Evolutionary conservation across 2,329 filamentous ascomycete genomes (phyloP).

Genomic region (Botrytis byssoidea): DNA sequence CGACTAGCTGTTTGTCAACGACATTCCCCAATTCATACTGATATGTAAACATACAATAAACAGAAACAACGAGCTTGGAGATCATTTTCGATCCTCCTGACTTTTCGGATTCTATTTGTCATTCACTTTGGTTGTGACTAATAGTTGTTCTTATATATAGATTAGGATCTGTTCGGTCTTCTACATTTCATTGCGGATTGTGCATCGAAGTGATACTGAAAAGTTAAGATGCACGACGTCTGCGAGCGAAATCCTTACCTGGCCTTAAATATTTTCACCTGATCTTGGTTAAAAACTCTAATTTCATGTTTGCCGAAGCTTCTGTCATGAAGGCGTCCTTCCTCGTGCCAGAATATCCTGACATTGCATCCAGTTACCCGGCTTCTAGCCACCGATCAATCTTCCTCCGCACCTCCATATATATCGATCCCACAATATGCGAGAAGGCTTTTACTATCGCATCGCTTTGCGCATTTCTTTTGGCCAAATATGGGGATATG

Average conservation of each 20-base stretch:
- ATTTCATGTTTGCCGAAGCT: not conserved
- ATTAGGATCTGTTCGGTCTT: rapidly evolving
- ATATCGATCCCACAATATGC: not conserved
- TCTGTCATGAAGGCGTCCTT: not conserved
- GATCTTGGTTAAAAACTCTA: not conserved
- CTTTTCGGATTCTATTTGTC: not conserved
- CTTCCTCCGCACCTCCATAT: not conserved
- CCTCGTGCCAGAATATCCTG: not conserved
- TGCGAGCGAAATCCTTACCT: not conserved
- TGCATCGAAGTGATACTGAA: not conserved
- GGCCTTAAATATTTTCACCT: not conserved
- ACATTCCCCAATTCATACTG: no score
- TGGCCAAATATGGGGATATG: not conserved
- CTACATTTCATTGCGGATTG: not conserved
- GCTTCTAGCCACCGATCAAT: not conserved
- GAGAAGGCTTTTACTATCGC: not conserved
- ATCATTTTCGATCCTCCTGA: not conserved
- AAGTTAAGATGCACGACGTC: not conserved
- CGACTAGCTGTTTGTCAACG: no score
- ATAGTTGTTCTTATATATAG: not conserved
- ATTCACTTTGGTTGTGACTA: not conserved
- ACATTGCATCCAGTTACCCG: not conserved
- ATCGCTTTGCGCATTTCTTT: not conserved
- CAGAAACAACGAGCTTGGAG: not conserved
- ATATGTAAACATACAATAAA: not conserved